Evolutionary conservation across 2,329 filamentous ascomycete genomes (phyloP).

Genomic region (Colletotrichum lupini): DNA sequence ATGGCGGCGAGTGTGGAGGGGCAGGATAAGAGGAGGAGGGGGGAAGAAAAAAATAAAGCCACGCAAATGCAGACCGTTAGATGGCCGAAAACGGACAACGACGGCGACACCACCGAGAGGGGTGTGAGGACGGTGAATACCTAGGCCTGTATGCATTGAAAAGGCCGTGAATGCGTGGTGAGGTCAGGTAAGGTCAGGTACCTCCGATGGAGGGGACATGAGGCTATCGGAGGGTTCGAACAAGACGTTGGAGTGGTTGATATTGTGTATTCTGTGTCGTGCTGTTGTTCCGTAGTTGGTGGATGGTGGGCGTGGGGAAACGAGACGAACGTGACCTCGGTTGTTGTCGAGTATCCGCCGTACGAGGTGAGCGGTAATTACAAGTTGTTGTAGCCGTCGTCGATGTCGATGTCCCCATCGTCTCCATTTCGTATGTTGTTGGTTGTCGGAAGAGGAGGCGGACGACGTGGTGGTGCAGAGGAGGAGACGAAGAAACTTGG

Average conservation of each 20-base stretch:
- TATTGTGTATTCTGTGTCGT: neutral
- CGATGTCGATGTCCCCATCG: neutral
- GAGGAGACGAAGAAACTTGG: neutral
- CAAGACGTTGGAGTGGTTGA: neutral
- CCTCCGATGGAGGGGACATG: neutral
- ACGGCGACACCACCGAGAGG: conserved; percentile 16
- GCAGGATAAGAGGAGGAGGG: neutral
- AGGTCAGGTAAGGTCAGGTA: neutral
- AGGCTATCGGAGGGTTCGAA: neutral
- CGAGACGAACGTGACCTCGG: neutral
- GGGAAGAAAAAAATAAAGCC: conserved; percentile 20
- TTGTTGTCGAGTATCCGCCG: neutral
- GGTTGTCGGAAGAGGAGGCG: neutral
- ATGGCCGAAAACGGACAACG: conserved; percentile 13
- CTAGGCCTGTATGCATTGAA: too few relatives aligned
- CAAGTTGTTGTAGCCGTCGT: neutral
- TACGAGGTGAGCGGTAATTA: neutral
- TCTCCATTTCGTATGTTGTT: neutral
- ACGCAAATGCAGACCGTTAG: conserved; percentile 28
- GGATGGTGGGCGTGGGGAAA: neutral
- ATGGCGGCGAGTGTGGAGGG: conserved; percentile 30
- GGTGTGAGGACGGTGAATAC: neutral
- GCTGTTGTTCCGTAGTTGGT: neutral
- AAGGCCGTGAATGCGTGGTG: neutral
- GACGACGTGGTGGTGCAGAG: neutral